Conservation (phyloP, 2,329 filamentous ascomycete species). For the Albifimbria verrucaria region DNA sequence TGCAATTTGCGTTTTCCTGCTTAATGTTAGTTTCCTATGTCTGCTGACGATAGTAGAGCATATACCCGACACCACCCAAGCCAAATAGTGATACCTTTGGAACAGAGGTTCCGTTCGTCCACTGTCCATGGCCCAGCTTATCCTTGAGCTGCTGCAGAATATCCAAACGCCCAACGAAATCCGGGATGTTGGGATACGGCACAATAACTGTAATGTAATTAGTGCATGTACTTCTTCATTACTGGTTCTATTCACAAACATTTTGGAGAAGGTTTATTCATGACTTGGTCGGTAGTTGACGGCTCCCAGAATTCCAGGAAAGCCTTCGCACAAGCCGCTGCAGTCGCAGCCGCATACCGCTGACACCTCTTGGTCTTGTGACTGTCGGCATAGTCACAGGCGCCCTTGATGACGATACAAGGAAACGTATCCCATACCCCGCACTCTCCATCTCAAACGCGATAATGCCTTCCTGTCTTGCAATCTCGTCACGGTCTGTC, state of each 20-base stretch:
- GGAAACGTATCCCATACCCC: constrained; percentile 10
- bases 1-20: constrained; percentile 14
- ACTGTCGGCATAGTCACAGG: constrained; percentile 13
- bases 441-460: constrained; percentile 13
- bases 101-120: neutral
- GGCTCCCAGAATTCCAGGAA: neutral
- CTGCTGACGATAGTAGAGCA: neutral
- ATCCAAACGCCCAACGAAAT: neutral
- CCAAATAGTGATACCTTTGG: neutral
- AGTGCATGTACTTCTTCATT: too few relatives aligned
- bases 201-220: constrained; percentile 4
- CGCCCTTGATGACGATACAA: constrained; percentile 11
- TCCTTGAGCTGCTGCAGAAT: neutral
- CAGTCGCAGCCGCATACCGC: constrained; percentile 2
- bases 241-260: too few relatives aligned
- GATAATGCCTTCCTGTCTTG: constrained; percentile 1
- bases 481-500: constrained; percentile 7
- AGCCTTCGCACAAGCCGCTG: too few relatives aligned
- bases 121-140: neutral
- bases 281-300: too few relatives aligned
- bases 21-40: neutral
- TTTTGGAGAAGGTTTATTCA: too few relatives aligned
- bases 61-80: constrained; percentile 1
- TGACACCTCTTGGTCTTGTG: constrained; percentile 9
- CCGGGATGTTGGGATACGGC: neutral